Evolutionary conservation across 2,329 filamentous ascomycete genomes (phyloP), one percentile per base, ranked within the genome.

Genomic region (Talaromyces sp.): DNA sequence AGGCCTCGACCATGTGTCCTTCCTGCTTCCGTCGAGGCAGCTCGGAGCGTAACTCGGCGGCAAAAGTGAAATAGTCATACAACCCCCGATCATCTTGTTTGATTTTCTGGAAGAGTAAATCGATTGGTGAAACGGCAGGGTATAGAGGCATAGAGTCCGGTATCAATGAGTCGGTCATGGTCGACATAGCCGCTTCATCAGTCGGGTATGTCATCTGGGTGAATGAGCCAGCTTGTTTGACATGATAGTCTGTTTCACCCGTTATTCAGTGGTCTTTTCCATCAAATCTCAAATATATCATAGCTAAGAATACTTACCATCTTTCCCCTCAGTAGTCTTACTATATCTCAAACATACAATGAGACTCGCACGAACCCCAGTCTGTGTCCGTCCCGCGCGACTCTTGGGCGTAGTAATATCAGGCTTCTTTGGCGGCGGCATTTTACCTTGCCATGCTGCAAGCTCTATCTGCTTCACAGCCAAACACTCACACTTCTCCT

Each of bases 61-160:
- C 70, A 10, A 60, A 67, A 9, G 66, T 62, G 33, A 73, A 64
- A 57, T 76, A 76, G 0, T 67, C 64, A 1, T 52, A 61, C 1
- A 76, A 63, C 8, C 63, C 56, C 34, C 65, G 64, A 8, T 31
- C 54, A 18, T 65, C 60, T 51, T 76, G 75, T 28, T 63, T 63
- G 33, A 73, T 56, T 2, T 31, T 12, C 14, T 27, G 50, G 34
- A 64, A 60, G n/a, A 57, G 55, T 8, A 10, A 10, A 27, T 44
- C 59, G 40, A 54, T 27, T 40, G 42, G 18, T 44, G 27, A 27
- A 16, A 16, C 44, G 8, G 34, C 27, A 2, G 56, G 27, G 14
- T 63, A 55, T 33, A 8, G 9, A n/a, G 47, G 34, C 14, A 64
- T 50, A 28, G 57, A 50, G 50, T 40, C 50, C 1, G 66, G 53